Conservation (phyloP, 2,329 filamentous ascomycete genomes). For the Phialophora verrucosa region DNA sequence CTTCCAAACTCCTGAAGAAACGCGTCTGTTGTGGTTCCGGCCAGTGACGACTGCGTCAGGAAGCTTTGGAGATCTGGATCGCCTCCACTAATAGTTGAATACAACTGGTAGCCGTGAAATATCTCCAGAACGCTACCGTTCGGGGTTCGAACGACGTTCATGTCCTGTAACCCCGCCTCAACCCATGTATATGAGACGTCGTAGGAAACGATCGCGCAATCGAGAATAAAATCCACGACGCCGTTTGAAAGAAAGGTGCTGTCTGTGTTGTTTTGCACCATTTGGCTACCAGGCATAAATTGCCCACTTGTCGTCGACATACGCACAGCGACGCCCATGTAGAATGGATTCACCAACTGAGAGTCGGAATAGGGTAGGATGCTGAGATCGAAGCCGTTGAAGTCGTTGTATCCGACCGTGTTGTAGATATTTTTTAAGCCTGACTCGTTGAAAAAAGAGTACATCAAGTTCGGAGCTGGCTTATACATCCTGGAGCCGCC, state of each 20-base stretch:
- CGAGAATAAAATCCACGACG: constrained; percentile 26
- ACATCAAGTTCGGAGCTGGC: constrained; percentile 24
- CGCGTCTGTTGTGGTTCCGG: constrained; percentile 21
- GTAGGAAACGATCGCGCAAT: constrained; percentile 27
- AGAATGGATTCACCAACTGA: constrained; percentile 29
- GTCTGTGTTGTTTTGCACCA: constrained; percentile 13
- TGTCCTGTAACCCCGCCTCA: constrained; percentile 12
- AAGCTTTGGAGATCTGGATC: constrained; percentile 24
- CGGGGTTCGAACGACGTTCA: constrained; percentile 7
- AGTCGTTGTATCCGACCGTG: constrained; percentile 21
- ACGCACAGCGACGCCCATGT: constrained; percentile 25
- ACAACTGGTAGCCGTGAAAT: constrained; percentile 22
- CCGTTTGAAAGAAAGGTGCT: constrained; percentile 7
- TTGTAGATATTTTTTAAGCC: constrained; percentile 29
- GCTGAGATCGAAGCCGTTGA: constrained; percentile 12
- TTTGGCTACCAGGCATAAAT: constrained; percentile 21
- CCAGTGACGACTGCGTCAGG: constrained; percentile 16
- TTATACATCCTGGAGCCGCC: constrained; percentile 12
- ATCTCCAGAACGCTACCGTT: constrained; percentile 33
- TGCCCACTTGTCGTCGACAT: constrained; percentile 1
- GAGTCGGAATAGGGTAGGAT: constrained; percentile 21
- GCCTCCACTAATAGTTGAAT: constrained; percentile 15
- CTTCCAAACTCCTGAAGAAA: constrained; percentile 23
- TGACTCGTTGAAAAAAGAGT: constrained; percentile 27
- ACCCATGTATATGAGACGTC: constrained; percentile 29